These are phyloP conservation scores for Penicillium cosmopolitanum DNA, from an alignment of 495 filamentous ascomycete genomes.

Conservation along the genomic window DNA sequence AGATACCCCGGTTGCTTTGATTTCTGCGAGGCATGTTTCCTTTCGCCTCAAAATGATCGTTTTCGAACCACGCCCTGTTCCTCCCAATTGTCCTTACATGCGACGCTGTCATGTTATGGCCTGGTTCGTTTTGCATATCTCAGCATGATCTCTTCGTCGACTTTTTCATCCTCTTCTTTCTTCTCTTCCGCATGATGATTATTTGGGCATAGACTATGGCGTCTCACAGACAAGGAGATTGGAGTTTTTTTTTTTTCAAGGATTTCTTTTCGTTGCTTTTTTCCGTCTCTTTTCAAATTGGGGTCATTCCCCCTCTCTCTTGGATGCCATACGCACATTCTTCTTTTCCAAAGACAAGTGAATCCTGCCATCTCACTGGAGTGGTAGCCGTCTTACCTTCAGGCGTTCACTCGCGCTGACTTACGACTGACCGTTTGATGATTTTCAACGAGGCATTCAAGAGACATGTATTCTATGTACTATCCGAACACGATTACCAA, in stretches of 20 bases:
- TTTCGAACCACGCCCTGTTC: conserved; percentile 10
- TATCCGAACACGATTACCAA: conserved; percentile 25
- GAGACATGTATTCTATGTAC: conserved; percentile 39
- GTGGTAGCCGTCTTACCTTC: background rate
- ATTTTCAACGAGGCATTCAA: conserved; percentile 26
- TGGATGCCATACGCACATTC: conserved; percentile 18
- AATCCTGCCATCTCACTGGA: background rate
- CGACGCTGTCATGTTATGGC: conserved; percentile 5
- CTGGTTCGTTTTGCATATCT: conserved; percentile 4
- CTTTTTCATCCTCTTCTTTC: conserved; percentile 14
- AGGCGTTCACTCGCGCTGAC: conserved; percentile 1
- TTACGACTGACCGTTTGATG: conserved; percentile 14
- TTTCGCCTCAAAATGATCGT: conserved; percentile 13
- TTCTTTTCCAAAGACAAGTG: conserved; percentile 8
- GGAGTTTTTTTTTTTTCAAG: conserved; percentile 32
- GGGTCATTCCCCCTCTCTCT: conserved; percentile 17
- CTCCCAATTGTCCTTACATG: conserved; percentile 9
- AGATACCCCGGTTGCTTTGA: conserved; percentile 29
- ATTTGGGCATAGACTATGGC: conserved; percentile 46
- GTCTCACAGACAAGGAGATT: conserved; percentile 36
- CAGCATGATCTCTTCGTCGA: background rate
- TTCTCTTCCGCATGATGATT: conserved; percentile 21
- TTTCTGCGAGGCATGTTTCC: conserved; percentile 21
- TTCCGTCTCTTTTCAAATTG: conserved; percentile 9
- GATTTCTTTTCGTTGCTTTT: conserved; percentile 10